Evolutionary conservation across 805 yeast genomes (phyloP), one percentile per base, ranked within the genome.

Genomic region (Ogataea corticis): DNA sequence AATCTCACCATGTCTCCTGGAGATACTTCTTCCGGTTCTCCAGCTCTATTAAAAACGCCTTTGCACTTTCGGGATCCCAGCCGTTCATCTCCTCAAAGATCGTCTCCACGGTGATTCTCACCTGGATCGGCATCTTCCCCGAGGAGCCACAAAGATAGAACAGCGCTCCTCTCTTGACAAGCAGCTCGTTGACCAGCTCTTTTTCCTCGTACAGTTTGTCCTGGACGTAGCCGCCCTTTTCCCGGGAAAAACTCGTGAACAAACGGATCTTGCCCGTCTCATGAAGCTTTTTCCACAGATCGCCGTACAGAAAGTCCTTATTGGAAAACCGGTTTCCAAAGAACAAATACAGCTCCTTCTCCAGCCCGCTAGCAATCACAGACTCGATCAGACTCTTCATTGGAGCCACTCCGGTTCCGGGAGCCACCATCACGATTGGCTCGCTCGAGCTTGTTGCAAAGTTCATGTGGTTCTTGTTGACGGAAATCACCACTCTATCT

Each of bases 331-430:
- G 69, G 64, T 85, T 85, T 2, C 98, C 99, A 49, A 80, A 79
- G 55, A 91, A 87, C 21, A 92, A 63, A 34, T 74, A 67, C 33
- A 85, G 57, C 1, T 65, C 61, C 21, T 68, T 69, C 1, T 54
- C 55, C 23, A 41, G 33, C 4, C 41, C 21, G 33, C 47, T 44
- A 0, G 50, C 30, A 15, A 63, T 46, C 2, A 63, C 55, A 1
- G 70, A 57, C 34, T 78, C 78, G 12, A 92, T 73, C 33, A 91
- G 58, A 1, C 87, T 76, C 57, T 88, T 79, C 76, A 92, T 81
- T 2, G 99, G 99, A 0, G 99, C 99, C 10, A 94, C 72, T 2
- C 99, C 99, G 0, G 98, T 95, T 3, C 99, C 99, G 0, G 99
- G 96, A 1, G 92, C 85, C 3, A 92, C 74, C 77, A 92, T 70